Conservation (phyloP, 495 filamentous ascomycete species). For the Aspergillus baeticus region DNA sequence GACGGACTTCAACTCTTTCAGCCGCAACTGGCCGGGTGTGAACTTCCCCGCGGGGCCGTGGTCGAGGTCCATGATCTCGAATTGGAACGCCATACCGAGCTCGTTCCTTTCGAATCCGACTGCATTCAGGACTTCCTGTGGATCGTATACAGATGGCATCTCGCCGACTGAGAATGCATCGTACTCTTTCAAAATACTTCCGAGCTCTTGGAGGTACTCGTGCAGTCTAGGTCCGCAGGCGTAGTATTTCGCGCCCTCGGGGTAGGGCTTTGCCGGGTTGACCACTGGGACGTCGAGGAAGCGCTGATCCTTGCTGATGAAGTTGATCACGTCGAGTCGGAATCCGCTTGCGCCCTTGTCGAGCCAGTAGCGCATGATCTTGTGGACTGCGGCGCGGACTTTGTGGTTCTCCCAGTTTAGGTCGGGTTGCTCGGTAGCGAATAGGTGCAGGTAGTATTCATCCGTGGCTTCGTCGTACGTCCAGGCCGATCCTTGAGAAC, state of each 20-base stretch:
- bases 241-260: background rate
- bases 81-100: background rate
- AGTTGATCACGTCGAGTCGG: slow-evolving; percentile 65
- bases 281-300: slow-evolving; percentile 60
- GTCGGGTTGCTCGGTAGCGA: slow-evolving; percentile 63
- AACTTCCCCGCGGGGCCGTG: too few relatives aligned
- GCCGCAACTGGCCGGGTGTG: too few relatives aligned
- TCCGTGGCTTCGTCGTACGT: slow-evolving; percentile 59
- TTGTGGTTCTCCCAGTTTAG: slow-evolving; percentile 71
- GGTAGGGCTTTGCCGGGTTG: background rate
- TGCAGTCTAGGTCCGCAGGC: background rate
- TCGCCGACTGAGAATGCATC: slow-evolving; percentile 64
- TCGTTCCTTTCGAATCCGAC: slow-evolving; percentile 57
- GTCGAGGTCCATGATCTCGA: background rate
- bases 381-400: slow-evolving; percentile 60
- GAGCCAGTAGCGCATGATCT: slow-evolving; percentile 70
- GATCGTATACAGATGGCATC: slow-evolving; percentile 57
- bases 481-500: slow-evolving; percentile 42
- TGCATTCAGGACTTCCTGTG: slow-evolving; percentile 56
- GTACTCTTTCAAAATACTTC: background rate
- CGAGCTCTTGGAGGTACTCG: background rate
- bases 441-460: slow-evolving; percentile 72
- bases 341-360: slow-evolving; percentile 66
- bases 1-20: too few relatives aligned
- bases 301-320: slow-evolving; percentile 58